phyloP scores from a whole-genome alignment of 2,329 filamentous ascomycete species.

The Diaporthe australafricana region DNA sequence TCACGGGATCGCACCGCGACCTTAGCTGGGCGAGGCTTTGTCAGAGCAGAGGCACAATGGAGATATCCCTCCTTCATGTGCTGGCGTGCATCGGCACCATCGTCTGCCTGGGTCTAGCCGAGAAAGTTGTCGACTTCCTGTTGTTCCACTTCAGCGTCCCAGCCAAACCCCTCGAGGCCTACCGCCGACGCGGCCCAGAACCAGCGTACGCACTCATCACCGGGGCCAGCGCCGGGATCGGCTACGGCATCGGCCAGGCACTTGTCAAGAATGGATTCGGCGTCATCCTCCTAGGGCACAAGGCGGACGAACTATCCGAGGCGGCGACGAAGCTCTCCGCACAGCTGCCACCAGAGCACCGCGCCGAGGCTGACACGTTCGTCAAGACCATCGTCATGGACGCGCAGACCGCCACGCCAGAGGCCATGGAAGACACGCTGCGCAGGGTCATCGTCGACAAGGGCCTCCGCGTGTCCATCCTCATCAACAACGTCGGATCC shows the following conservation, averaged over 20 bases:
- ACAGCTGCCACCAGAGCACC: slow-evolving; percentile 6
- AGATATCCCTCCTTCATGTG: not conserved
- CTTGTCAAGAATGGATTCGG: slow-evolving; percentile 49
- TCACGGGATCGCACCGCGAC: too few relatives aligned
- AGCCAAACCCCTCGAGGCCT: slow-evolving; percentile 40
- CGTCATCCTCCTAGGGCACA: slow-evolving; percentile 48
- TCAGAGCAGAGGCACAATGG: not conserved
- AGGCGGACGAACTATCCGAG: slow-evolving; percentile 44
- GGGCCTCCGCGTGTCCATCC: slow-evolving; percentile 44
- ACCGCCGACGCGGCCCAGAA: slow-evolving; percentile 41
- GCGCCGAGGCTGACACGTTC: slow-evolving; percentile 38
- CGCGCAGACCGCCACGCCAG: slow-evolving; percentile 44
- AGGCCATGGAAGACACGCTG: slow-evolving; percentile 42
- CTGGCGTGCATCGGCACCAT: slow-evolving; percentile 40
- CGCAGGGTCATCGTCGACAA: slow-evolving; percentile 39
- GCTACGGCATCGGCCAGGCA: slow-evolving; percentile 48
- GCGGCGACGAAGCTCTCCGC: slow-evolving; percentile 41
- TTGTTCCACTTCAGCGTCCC: slow-evolving; percentile 41
- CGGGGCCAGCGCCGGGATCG: slow-evolving; percentile 50
- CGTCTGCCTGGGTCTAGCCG: slow-evolving; percentile 35
- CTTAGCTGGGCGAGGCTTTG: too few relatives aligned
- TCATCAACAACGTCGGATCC: slow-evolving; percentile 50
- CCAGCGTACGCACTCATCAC: slow-evolving; percentile 48
- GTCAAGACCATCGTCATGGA: slow-evolving; percentile 47
- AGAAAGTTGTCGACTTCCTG: slow-evolving; percentile 37